Percentiles rank a stretch among this genome's conserved stretches.
phyloP scores from a whole-genome alignment of 225 moss, liverwort and hornwort species.

The Antitrichia curtipendula region DNA sequence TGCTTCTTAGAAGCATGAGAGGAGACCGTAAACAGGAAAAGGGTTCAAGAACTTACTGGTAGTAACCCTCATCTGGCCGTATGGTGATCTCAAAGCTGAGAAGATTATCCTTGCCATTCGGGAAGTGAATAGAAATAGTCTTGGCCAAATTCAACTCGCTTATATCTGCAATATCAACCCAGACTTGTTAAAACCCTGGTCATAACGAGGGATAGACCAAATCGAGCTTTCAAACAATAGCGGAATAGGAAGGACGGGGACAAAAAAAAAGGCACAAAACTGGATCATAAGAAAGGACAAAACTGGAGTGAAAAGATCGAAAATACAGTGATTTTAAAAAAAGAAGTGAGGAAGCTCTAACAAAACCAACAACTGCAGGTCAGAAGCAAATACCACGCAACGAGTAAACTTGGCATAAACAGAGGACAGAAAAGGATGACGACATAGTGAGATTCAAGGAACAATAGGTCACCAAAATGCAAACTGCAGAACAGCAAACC shows the following conservation, averaged over 20 bases:
- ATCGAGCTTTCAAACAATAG: background rate
- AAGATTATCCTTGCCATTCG: constrained; percentile 95
- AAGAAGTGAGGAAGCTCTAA: background rate
- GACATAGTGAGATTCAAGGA: background rate
- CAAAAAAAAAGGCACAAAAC: background rate
- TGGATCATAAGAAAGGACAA: background rate
- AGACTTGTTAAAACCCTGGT: background rate
- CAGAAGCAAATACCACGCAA: background rate
- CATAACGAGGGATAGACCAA: background rate
- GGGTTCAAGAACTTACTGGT: constrained; percentile 50
- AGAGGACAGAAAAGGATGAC: background rate
- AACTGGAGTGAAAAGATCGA: background rate
- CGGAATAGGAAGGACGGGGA: background rate
- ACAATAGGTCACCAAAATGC: background rate
- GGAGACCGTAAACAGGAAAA: background rate
- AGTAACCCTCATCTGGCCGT: constrained; percentile 93
- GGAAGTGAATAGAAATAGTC: constrained; percentile 80
- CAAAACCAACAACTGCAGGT: background rate
- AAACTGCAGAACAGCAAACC: background rate
- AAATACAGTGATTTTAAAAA: background rate
- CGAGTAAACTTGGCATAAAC: background rate
- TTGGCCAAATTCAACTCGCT: constrained; percentile 97
- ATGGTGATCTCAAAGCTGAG: constrained; percentile 92
- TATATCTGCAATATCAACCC: constrained; percentile 53
- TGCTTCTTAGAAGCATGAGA: background rate